phyloP scores from a whole-genome alignment of 306 rosid species.

The Inga leiocalycina region DNA sequence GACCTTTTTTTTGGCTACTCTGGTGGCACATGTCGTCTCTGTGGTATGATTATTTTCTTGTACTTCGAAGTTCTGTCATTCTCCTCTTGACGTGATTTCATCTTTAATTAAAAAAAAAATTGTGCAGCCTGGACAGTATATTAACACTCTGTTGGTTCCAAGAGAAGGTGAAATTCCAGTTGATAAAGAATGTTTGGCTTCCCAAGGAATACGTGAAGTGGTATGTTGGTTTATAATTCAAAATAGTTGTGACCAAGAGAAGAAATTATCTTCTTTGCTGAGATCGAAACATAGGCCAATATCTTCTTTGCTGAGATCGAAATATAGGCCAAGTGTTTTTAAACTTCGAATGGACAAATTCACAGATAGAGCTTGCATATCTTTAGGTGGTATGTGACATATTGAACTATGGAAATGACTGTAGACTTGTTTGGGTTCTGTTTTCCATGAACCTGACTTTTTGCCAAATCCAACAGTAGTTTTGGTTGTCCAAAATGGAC shows the following conservation, averaged over 20 bases:
- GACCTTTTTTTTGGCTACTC: neutral
- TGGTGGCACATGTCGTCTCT: conserved; percentile 2
- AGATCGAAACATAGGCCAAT: conserved; percentile 11
- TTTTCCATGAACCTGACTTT: neutral
- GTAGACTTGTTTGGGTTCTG: neutral
- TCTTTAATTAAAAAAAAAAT: conserved; percentile 12
- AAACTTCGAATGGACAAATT: conserved; percentile 16
- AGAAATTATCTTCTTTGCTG: conserved; percentile 4
- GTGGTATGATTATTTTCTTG: neutral
- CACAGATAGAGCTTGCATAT: conserved; percentile 8
- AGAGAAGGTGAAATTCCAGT: conserved; percentile 68
- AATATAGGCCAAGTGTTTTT: neutral
- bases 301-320: conserved; percentile 12
- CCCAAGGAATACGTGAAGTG: conserved; percentile 84
- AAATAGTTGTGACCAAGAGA: conserved; percentile 5
- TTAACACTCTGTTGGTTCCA: conserved; percentile 81
- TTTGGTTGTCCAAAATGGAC: neutral
- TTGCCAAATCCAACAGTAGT: neutral
- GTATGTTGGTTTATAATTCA: conserved; percentile 48
- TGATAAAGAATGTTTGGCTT: conserved; percentile 60
- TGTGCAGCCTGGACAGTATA: conserved; percentile 73
- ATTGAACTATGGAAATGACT: neutral
- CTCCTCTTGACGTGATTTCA: neutral
- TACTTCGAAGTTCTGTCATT: neutral
- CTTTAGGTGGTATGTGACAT: neutral